Evolutionary conservation across 1,284 basidiomycete genomes (phyloP).

Genomic region (Apiotrichum sp.): DNA sequence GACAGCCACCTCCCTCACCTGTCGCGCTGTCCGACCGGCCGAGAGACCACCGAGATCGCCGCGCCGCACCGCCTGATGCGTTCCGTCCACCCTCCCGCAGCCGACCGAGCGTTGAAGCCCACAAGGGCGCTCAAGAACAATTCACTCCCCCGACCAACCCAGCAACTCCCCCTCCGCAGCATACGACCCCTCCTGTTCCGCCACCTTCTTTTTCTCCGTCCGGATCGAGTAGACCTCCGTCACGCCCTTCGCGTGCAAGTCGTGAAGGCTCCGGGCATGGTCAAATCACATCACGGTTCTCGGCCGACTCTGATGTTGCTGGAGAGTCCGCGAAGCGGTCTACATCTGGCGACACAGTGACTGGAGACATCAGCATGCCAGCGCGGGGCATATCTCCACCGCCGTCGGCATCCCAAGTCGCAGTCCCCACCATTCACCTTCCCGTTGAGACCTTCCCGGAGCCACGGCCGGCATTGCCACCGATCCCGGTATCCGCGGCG

Average conservation of each 20-base stretch:
- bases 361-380: not conserved
- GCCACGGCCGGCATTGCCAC: slow-evolving; percentile 1
- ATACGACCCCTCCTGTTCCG: slow-evolving; percentile 15
- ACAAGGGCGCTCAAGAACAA: not conserved
- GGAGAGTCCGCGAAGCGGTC: not conserved
- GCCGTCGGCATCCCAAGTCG: not conserved
- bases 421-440: not conserved
- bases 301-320: slow-evolving; percentile 36
- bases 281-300: slow-evolving; percentile 33
- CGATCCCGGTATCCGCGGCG: slow-evolving; percentile 35
- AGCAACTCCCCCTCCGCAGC: not conserved
- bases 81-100: slow-evolving; percentile 40
- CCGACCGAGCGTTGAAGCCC: not conserved
- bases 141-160: not conserved
- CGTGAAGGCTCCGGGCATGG: slow-evolving; percentile 24
- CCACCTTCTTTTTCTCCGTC: slow-evolving; percentile 1
- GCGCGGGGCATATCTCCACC: not conserved
- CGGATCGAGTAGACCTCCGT: slow-evolving; percentile 13
- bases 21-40: slow-evolving; percentile 29
- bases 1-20: slow-evolving; percentile 2
- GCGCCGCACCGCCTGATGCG: slow-evolving; percentile 44
- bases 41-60: slow-evolving; percentile 5
- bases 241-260: slow-evolving; percentile 28
- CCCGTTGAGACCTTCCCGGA: not conserved
- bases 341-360: not conserved